Conservation (phyloP, 768 basidiomycete genomes). For the Trametes cingulata region DNA sequence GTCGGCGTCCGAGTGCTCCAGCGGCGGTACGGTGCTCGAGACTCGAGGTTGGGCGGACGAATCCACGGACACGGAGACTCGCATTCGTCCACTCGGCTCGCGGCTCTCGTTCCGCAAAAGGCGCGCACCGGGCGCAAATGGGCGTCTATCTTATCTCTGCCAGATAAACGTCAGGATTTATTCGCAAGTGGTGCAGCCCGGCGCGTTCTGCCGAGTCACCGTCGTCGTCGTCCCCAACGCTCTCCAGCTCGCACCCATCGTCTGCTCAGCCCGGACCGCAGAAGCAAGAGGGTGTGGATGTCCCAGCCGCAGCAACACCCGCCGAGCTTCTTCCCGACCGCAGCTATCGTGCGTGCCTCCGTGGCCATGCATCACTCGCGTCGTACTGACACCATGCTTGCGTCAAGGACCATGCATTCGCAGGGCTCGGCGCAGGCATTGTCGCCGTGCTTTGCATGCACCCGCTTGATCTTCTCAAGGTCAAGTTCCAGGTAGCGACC, state of each 20-base stretch:
- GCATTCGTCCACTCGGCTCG: neutral
- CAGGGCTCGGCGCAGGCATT: conserved; percentile 91
- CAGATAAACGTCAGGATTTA: conserved; percentile 1
- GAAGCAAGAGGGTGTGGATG: conserved; percentile 19
- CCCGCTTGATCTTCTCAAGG: conserved; percentile 93
- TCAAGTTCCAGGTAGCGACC: conserved; percentile 89
- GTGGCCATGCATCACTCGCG: neutral
- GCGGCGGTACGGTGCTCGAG: neutral
- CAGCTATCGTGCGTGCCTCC: conserved; percentile 28
- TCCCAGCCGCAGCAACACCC: conserved; percentile 22
- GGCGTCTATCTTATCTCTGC: conserved; percentile 14
- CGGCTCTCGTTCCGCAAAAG: neutral
- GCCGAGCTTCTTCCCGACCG: conserved; percentile 45
- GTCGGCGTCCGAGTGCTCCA: conserved; percentile 8
- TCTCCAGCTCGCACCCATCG: neutral
- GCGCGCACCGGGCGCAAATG: neutral
- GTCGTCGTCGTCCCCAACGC: conserved; percentile 11
- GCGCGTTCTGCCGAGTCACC: neutral
- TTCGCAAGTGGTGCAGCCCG: neutral
- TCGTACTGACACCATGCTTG: conserved; percentile 1
- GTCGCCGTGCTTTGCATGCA: conserved; percentile 95
- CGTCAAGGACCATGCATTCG: conserved; percentile 87
- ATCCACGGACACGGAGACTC: neutral
- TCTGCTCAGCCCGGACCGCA: conserved; percentile 1
- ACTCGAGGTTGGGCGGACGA: neutral